Conservation (phyloP, 768 basidiomycete genomes). For the Chalciporus sphaerocephalus region DNA sequence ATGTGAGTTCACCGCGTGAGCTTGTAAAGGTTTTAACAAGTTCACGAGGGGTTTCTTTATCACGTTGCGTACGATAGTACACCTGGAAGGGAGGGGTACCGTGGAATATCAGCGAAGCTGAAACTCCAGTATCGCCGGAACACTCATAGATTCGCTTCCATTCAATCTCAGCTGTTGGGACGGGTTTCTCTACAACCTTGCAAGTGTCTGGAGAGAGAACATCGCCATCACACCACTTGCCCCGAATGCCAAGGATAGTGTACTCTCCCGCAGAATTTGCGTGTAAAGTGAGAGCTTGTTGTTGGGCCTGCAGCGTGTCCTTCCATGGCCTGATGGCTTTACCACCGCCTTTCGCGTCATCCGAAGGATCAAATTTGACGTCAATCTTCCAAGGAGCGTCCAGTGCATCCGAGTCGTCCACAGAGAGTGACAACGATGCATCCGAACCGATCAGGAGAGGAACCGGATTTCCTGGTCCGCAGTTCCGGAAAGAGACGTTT, state of each 20-base stretch:
- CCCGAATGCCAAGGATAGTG: constrained; percentile 61
- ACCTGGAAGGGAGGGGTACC: constrained; percentile 89
- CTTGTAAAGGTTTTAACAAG: constrained; percentile 54
- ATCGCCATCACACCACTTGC: constrained; percentile 79
- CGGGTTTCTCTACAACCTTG: constrained; percentile 66
- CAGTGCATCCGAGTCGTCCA: constrained; percentile 52
- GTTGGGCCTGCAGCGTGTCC: constrained; percentile 52
- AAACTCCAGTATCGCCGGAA: constrained; percentile 89
- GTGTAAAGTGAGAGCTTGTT: constrained; percentile 43
- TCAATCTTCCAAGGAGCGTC: constrained; percentile 68
- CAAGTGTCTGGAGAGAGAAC: constrained; percentile 82
- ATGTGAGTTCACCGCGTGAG: constrained; percentile 75
- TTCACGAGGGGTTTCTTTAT: constrained; percentile 61
- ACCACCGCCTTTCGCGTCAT: constrained; percentile 32
- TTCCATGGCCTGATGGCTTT: constrained; percentile 59
- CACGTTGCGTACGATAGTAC: constrained; percentile 68
- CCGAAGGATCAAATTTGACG: constrained; percentile 56
- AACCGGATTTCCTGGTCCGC: constrained; percentile 64
- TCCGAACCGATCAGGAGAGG: constrained; percentile 70
- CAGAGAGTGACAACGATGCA: constrained; percentile 48
- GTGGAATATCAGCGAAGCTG: constrained; percentile 78
- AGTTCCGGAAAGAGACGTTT: constrained; percentile 65
- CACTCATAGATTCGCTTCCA: constrained; percentile 91
- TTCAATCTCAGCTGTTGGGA: constrained; percentile 79
- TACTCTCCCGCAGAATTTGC: constrained; percentile 75